Percentiles rank a stretch among this genome's conserved stretches.
phyloP scores from a whole-genome alignment of 352 stramenopile genomes.

The Lagenidium sp. region DNA sequence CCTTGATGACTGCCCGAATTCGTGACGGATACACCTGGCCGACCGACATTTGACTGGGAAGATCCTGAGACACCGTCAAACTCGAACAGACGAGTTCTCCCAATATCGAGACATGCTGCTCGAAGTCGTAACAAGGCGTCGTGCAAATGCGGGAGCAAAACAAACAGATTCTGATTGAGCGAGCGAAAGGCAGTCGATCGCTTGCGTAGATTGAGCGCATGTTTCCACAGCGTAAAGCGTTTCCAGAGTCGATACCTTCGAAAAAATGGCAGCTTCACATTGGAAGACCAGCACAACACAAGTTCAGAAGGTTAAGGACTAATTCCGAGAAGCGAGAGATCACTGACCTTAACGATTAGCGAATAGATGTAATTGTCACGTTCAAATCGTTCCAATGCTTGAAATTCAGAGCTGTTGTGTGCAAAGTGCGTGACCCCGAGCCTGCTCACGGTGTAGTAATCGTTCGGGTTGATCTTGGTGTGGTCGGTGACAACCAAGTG shows the following conservation, averaged over 20 bases:
- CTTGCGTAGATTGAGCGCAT: constrained; percentile 44
- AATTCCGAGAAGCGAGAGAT: neutral
- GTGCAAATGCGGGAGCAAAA: constrained; percentile 78
- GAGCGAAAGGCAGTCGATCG: constrained; percentile 20
- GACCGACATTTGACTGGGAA: too few relatives aligned
- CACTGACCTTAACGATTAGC: constrained; percentile 49
- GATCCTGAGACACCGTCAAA: too few relatives aligned
- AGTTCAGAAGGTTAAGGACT: too few relatives aligned
- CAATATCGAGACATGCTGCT: constrained; percentile 40
- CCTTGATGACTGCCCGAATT: too few relatives aligned
- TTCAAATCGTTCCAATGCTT: constrained; percentile 84
- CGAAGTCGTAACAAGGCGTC: constrained; percentile 74
- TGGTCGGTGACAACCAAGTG: constrained; percentile 59
- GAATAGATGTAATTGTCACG: constrained; percentile 88
- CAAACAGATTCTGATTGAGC: constrained; percentile 81
- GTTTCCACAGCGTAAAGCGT: constrained; percentile 84
- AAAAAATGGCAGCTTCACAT: constrained; percentile 87
- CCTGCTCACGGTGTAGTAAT: constrained; percentile 89
- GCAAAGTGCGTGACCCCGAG: constrained; percentile 87
- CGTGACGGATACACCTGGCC: too few relatives aligned
- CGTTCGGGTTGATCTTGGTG: constrained; percentile 46
- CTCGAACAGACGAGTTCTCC: constrained; percentile 31
- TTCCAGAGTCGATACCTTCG: constrained; percentile 88
- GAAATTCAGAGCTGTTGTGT: constrained; percentile 77
- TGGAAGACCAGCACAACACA: too few relatives aligned